These are phyloP conservation scores for Bisporella sp. DNA, from an alignment of 2,329 filamentous ascomycete species.

Conservation along the genomic window DNA sequence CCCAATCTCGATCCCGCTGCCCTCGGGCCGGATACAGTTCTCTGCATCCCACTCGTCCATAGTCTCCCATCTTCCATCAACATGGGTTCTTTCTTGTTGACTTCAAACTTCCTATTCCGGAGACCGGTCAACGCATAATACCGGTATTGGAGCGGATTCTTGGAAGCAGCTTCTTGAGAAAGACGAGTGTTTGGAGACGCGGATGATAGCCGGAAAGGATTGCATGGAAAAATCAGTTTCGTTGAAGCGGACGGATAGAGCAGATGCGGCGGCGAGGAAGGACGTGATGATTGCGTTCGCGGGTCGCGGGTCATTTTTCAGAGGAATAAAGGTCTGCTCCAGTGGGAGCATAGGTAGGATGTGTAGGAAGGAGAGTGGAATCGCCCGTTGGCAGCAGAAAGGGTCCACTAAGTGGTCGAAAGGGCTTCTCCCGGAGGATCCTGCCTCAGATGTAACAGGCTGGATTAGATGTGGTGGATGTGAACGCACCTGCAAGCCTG, in stretches of 20 bases:
- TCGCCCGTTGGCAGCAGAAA: conserved; percentile 9
- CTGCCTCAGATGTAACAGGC: neutral
- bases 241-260: neutral
- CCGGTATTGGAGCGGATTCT: neutral
- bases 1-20: conserved; percentile 1
- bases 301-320: neutral
- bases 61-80: neutral
- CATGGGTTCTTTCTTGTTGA: neutral
- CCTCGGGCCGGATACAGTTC: neutral
- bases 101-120: neutral
- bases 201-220: neutral
- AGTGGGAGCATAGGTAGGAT: neutral
- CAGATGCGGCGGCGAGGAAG: neutral
- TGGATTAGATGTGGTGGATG: neutral
- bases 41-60: conserved; percentile 3
- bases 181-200: neutral
- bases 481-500: too few species aligned
- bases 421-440: neutral
- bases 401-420: neutral
- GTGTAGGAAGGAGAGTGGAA: conserved; percentile 4
- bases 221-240: neutral
- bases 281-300: neutral
- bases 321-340: neutral
- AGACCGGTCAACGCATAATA: conserved; percentile 6
- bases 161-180: neutral